A percentile compares a stretch with the other conserved stretches of the same genome.
phyloP scores from a whole-genome alignment of 495 filamentous ascomycete species.

The Talaromyces wortmannii region DNA sequence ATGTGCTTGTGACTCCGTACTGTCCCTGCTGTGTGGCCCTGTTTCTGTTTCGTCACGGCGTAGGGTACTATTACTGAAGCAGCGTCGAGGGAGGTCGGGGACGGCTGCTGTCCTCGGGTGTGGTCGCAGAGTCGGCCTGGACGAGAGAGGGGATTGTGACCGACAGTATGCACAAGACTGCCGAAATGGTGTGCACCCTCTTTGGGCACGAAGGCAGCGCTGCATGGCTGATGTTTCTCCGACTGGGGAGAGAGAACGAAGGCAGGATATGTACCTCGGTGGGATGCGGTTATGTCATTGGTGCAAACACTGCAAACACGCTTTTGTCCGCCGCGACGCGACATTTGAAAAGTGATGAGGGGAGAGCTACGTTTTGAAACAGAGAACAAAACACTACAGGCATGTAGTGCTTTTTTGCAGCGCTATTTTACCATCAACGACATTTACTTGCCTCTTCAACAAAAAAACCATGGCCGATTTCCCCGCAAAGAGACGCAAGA shows the following conservation, averaged over 20 bases:
- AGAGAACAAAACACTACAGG: background rate
- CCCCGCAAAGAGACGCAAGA: conserved; percentile 59
- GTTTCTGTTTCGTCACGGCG: background rate
- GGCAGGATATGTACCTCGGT: background rate
- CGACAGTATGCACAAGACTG: background rate
- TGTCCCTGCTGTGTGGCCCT: background rate
- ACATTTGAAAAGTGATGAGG: background rate
- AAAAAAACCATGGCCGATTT: conserved; percentile 39
- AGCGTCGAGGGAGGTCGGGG: background rate
- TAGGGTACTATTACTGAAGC: background rate
- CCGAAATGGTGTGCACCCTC: background rate
- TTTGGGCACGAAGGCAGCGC: background rate
- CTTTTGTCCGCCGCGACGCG: background rate
- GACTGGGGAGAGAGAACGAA: background rate
- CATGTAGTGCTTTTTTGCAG: background rate
- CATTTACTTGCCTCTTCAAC: background rate
- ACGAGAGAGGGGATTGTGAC: background rate
- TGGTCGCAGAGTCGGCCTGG: background rate
- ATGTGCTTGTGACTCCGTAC: conserved; percentile 19
- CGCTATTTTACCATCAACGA: background rate
- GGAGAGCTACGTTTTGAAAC: background rate
- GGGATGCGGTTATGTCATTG: conserved; percentile 25
- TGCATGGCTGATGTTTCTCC: background rate
- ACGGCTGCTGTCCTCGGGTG: background rate
- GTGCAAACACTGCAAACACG: conserved; percentile 38